Evolutionary conservation across 495 filamentous ascomycete species (phyloP), one percentile per base, ranked within the genome.

Genomic region (Penicillium chermesinum): DNA sequence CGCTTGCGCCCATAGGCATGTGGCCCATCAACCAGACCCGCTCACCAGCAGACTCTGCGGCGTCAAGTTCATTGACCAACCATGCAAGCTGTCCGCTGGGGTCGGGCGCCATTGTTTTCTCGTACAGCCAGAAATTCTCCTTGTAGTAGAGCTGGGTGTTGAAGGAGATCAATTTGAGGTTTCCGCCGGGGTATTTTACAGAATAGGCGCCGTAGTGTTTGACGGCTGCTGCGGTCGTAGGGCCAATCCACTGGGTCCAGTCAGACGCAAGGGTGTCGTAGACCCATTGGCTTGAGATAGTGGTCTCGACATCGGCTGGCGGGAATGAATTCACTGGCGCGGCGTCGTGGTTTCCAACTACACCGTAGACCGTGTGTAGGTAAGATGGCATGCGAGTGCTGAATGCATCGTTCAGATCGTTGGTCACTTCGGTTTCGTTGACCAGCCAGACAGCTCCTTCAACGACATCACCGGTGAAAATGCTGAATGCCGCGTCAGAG

Each of bases 141-240:
- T 66, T 68, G 54, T 80, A 79, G 62, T 76, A 81, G 49, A 79
- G 63, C 44, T 76, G 73, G 17, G 71, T 80, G 56, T 75, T 82
- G 49, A 79, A 64, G 10, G 75, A 78, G 51, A 82, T 80, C 40
- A 82, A 63, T 1, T 73, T 63, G 1, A 82, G 68, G n/a, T 69
- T 69, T 0, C 62, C 58, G 25, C 51, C 49, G 13, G 65, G 61
- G 22, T 71, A 61, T 25, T 62, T 59, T 13, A 63, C 64, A 4
- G 76, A 76, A 49, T 81, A 82, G 6, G 66, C 59, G n/a, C 76
- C 78, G 27, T 74, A 75, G 36, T 73, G 59, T 21, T 62, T 54
- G 7, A 61, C 62, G 18, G 62, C 59, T 13, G 60, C 47, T 6
- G 64, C 56, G n/a, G 71, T 70, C 1, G 52, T 44, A 0, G 55